phyloP scores from a whole-genome alignment of 1,284 basidiomycete genomes.

The Microbotryum intermedium region DNA sequence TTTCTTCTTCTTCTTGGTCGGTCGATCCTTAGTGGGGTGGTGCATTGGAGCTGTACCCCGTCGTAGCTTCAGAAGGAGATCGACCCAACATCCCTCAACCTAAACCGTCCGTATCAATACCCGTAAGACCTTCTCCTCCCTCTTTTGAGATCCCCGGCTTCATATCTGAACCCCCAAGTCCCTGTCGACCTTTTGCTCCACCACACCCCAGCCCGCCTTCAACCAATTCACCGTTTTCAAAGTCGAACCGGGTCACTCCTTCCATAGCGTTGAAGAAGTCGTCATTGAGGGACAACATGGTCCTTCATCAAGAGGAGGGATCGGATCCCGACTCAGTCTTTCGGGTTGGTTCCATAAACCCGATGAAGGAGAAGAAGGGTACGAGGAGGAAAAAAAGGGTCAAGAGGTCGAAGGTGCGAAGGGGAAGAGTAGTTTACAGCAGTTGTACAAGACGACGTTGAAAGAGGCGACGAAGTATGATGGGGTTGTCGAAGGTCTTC shows the following conservation, averaged over 20 bases:
- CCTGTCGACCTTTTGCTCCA: too few relatives aligned
- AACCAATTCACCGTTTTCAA: slow-evolving; percentile 97
- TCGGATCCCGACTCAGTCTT: slow-evolving; percentile 60
- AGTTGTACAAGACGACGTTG: slow-evolving; percentile 29
- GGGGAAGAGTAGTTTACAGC: slow-evolving; percentile 59
- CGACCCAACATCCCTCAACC: slow-evolving; percentile 29
- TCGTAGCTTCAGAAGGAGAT: slow-evolving; percentile 32
- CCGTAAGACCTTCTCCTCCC: neutral
- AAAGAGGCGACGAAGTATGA: slow-evolving; percentile 13
- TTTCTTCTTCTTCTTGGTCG: too few relatives aligned
- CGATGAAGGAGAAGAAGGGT: slow-evolving; percentile 82
- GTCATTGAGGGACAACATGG: slow-evolving; percentile 61
- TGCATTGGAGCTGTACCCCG: slow-evolving; percentile 86
- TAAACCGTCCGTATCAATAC: slow-evolving; percentile 27
- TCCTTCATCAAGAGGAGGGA: slow-evolving; percentile 49
- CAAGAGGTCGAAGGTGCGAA: slow-evolving; percentile 50
- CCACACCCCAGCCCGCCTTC: slow-evolving; percentile 61
- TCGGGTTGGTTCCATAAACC: slow-evolving; percentile 94
- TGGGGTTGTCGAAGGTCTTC: neutral
- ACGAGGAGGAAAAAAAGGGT: slow-evolving; percentile 49
- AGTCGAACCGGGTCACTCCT: slow-evolving; percentile 66
- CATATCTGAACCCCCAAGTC: too few relatives aligned
- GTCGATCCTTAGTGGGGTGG: slow-evolving; percentile 72
- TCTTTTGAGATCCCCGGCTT: neutral
- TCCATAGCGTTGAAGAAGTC: slow-evolving; percentile 96